These are phyloP conservation scores for Gypsophila paniculata DNA, from an alignment of 179 eudicot species.

Conservation along the genomic window DNA sequence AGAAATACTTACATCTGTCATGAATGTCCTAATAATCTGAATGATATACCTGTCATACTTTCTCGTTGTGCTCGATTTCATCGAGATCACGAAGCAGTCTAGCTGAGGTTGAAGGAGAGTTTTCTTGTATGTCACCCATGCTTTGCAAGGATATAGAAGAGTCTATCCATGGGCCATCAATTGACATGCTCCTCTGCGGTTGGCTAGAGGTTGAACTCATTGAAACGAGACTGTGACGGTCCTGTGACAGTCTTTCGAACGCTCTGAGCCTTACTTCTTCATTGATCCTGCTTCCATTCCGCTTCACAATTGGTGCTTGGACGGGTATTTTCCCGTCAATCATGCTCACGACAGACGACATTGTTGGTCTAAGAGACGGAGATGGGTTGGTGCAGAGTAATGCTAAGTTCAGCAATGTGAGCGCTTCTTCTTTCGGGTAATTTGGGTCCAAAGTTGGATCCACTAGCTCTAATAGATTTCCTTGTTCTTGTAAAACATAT, in stretches of 20 bases:
- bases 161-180: constrained; percentile 47
- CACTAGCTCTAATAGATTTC: constrained; percentile 61
- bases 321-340: constrained; percentile 51
- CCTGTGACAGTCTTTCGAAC: constrained; percentile 43
- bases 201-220: no score
- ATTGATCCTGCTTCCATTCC: constrained; percentile 8
- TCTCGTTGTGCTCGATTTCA: not conserved
- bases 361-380: constrained; percentile 65
- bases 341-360: constrained; percentile 65
- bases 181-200: constrained; percentile 34
- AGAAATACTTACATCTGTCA: no score
- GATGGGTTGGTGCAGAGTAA: constrained; percentile 71
- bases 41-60: no score
- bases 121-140: constrained; percentile 18
- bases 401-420: constrained; percentile 47
- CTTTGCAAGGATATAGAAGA: constrained; percentile 38
- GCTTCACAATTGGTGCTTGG: constrained; percentile 53
- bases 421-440: constrained; percentile 56
- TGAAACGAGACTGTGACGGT: constrained; percentile 2
- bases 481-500: constrained; percentile 68
- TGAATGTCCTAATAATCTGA: no score
- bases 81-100: constrained; percentile 26
- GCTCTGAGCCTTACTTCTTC: constrained; percentile 47
- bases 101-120: constrained; percentile 11
- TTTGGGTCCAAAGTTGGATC: constrained; percentile 51